Evolutionary conservation across 2,329 filamentous ascomycete genomes (phyloP).

Genomic region (Pseudogymnoascus sp.): DNA sequence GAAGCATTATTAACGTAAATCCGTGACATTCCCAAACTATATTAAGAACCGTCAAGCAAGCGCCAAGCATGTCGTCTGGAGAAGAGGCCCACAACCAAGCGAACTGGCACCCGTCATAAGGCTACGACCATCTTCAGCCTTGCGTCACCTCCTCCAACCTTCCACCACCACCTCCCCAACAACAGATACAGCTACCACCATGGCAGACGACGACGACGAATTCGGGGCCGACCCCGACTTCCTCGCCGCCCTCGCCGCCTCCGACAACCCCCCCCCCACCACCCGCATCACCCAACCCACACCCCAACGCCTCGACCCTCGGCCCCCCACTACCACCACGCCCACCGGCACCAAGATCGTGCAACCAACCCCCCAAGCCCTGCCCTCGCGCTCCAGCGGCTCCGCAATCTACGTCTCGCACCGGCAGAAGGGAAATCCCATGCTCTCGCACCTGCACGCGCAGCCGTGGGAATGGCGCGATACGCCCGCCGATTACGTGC

Average conservation of each 20-base stretch:
- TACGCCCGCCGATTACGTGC: slow-evolving; percentile 87
- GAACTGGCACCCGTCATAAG: slow-evolving; percentile 1
- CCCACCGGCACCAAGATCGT: slow-evolving; percentile 50
- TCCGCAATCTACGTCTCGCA: slow-evolving; percentile 84
- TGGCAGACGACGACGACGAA: slow-evolving; percentile 43
- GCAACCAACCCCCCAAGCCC: slow-evolving; percentile 82
- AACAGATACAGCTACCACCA: slow-evolving; percentile 6
- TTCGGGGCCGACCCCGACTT: slow-evolving; percentile 50
- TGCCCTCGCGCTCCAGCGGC: slow-evolving; percentile 55
- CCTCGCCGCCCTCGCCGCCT: slow-evolving; percentile 44
- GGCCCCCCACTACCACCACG: slow-evolving; percentile 32
- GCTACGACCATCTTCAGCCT: background rate
- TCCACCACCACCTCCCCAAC: background rate
- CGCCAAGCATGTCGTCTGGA: background rate
- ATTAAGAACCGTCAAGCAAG: background rate
- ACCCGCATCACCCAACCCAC: slow-evolving; percentile 38
- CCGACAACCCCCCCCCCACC: slow-evolving; percentile 16
- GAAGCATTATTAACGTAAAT: background rate
- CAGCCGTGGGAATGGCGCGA: slow-evolving; percentile 95
- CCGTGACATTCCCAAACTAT: background rate
- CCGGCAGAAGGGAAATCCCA: slow-evolving; percentile 89
- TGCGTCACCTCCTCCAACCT: background rate
- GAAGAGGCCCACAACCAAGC: background rate
- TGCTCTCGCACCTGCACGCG: slow-evolving; percentile 71
- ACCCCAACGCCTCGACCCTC: slow-evolving; percentile 48